Evolutionary conservation across 192 early-diverging fungal species (phyloP).

Genomic region (Rhizophlyctis rosea): DNA sequence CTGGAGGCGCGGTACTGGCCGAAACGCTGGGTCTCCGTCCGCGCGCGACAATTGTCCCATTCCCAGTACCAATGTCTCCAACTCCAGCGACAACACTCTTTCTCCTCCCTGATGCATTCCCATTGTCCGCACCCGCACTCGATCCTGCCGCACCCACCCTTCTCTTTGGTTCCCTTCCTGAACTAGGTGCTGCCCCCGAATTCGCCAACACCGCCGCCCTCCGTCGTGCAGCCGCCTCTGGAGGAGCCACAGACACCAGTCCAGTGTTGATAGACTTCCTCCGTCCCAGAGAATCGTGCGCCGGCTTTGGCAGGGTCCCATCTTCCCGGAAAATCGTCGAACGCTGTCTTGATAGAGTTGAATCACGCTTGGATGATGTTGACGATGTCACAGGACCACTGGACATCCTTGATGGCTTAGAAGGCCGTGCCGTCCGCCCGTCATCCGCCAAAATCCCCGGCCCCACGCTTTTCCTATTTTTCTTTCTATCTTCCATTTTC

Average conservation of each 20-base stretch:
- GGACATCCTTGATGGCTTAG: not conserved
- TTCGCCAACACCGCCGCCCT: not conserved
- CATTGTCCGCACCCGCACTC: no score
- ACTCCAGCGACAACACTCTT: not conserved
- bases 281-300: not conserved
- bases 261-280: not conserved
- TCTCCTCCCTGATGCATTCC: not conserved
- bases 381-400: not conserved
- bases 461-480: no score
- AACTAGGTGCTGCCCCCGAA: not conserved
- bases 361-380: not conserved
- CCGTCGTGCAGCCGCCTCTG: not conserved
- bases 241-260: not conserved
- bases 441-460: no score
- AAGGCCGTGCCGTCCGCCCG: not conserved
- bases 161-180: no score
- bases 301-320: not conserved
- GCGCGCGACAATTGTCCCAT: not conserved
- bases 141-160: not conserved
- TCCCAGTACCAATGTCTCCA: not conserved
- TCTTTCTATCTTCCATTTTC: no score
- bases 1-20: not conserved
- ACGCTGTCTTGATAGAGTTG: not conserved
- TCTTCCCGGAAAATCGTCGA: not conserved
- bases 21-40: not conserved